Base-by-base conservation (phyloP, 352 stramenopile species). In the Phytophthora multivora region DNA sequence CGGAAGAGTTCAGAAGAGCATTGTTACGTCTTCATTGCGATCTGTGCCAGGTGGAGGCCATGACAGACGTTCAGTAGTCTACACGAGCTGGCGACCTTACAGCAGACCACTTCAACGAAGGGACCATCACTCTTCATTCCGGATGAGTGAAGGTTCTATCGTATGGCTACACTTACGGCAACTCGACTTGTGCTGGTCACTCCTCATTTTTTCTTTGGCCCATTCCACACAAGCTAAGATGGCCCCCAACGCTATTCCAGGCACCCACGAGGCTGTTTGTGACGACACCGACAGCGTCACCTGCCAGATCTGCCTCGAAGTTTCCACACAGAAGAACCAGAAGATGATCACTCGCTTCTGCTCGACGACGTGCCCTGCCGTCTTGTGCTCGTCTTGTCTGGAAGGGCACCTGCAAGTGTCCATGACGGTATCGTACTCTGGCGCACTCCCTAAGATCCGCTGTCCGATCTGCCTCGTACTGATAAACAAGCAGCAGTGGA, bases 281-380 rank as follows among this genome's bases (percentile, higher is more conserved):
- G n/a, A 15, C 4, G 38, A 19, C 18, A 19, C n/a, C 0, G 10
- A n/a, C 30, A 19, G 21, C 4, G 15, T 40, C 16, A 57, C 42
- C 12, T 85, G 76, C 35, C 64, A 83, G 55, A 75, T 86, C 40
- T 86, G 76, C 53, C 69, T 79, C 28, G 71, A 71, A 43, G 59
- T 71, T 11, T 18, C 59, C 28, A 28, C 43, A n/a, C 63, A 35
- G 13, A 51, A 59, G 41, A 16, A 42, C 18, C 33, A 41, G 12
- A 41, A 33, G 18, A 46, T 36, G 8, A 39, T 58, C 47, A 57
- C 35, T 12, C 48, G 56, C 9, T 58, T 83, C 23, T 86, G 76
- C 49, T 56, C 73, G 13, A 12, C 45, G 0, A 26, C 58, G 13
- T 86, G 76, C 12, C 51, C 62, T 6, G 66, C 64, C 7, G 41